phyloP scores from a whole-genome alignment of 306 rosid species.

The Glycine soja region DNA sequence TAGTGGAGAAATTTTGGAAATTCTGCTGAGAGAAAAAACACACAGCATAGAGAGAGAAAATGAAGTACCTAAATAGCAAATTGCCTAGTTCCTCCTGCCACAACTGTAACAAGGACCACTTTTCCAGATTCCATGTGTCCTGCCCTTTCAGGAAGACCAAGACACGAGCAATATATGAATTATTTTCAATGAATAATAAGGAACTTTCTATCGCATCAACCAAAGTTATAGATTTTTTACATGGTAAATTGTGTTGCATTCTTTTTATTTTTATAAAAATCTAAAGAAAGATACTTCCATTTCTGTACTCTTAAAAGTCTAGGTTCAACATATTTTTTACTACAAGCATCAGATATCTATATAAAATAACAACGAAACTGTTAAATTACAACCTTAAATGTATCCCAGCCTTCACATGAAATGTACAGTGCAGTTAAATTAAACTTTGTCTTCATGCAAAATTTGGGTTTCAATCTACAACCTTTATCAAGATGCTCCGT shows the following conservation, averaged over 20 bases:
- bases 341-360: neutral
- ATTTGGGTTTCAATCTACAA: slow-evolving; percentile 71
- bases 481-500: slow-evolving; percentile 77
- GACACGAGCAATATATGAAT: too few species aligned
- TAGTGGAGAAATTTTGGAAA: too few species aligned
- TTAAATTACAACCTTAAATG: slow-evolving; percentile 78
- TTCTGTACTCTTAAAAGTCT: slow-evolving; percentile 10
- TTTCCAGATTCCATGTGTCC: too few species aligned
- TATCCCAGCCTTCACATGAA: slow-evolving; percentile 68
- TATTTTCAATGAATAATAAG: too few species aligned
- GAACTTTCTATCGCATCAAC: too few species aligned
- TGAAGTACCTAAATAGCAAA: too few species aligned
- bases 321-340: neutral
- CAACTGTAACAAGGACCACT: too few species aligned
- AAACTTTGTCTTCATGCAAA: slow-evolving; percentile 71
- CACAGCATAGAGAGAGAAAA: too few species aligned
- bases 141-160: too few species aligned
- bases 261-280: neutral
- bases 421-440: slow-evolving; percentile 78
- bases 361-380: slow-evolving; percentile 8
- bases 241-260: neutral
- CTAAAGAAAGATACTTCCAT: neutral
- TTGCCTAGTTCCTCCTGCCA: too few species aligned
- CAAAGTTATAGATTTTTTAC: neutral
- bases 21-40: too few species aligned